A percentile compares a stretch with the other conserved stretches of the same genome.
Conservation (phyloP, 2,329 filamentous ascomycete genomes). For the Ophiostoma sp. region DNA sequence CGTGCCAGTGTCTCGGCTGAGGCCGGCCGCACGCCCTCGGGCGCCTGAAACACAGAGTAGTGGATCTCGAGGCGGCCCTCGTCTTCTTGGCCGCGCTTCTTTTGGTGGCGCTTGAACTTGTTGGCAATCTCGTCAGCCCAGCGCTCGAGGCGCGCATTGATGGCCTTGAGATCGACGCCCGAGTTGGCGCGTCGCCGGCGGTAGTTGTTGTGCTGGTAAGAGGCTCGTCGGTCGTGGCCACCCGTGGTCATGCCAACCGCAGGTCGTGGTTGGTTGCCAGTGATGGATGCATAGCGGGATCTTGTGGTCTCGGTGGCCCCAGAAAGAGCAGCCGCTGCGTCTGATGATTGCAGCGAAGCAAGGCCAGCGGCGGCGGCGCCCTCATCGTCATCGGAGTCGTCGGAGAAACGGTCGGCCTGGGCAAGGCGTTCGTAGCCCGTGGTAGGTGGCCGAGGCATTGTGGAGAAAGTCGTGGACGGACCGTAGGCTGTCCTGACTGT, state of each 20-base stretch:
- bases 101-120: constrained; percentile 89
- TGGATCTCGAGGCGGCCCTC: constrained; percentile 93
- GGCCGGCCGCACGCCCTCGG: constrained; percentile 79
- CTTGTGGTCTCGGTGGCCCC: constrained; percentile 44
- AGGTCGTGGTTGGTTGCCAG: constrained; percentile 36
- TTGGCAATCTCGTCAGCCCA: constrained; percentile 98
- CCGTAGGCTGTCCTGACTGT: neutral
- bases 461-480: neutral
- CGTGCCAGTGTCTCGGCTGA: constrained; percentile 71
- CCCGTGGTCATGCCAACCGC: constrained; percentile 42
- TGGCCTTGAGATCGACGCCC: constrained; percentile 95
- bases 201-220: constrained; percentile 10
- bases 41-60: constrained; percentile 93
- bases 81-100: constrained; percentile 59
- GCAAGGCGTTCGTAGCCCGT: constrained; percentile 84
- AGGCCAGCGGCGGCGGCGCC: constrained; percentile 38
- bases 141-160: constrained; percentile 89
- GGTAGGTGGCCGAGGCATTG: constrained; percentile 66
- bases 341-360: constrained; percentile 51
- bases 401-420: constrained; percentile 75
- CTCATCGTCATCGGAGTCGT: constrained; percentile 65
- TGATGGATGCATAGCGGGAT: constrained; percentile 64
- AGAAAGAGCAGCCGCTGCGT: constrained; percentile 28
- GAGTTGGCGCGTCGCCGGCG: constrained; percentile 63
- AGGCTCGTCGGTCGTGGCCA: constrained; percentile 5